Percentiles rank a stretch among this genome's conserved stretches.
Conservation (phyloP, 306 rosid species). For the Cicer arietinum region DNA sequence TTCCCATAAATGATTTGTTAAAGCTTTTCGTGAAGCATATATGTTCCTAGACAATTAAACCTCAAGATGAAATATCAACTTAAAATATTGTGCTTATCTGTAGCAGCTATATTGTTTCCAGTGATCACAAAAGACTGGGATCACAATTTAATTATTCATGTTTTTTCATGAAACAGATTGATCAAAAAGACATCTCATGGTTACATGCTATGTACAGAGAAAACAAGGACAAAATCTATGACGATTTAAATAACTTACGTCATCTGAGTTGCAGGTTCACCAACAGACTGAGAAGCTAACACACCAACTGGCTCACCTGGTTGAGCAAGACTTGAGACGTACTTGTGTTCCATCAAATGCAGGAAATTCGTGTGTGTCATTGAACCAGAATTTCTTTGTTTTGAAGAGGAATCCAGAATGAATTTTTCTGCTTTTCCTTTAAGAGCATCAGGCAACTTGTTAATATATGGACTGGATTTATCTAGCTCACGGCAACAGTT, state of each 20-base stretch:
- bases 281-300: constrained; percentile 90
- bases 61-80: not conserved
- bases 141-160: not conserved
- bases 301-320: constrained; percentile 98
- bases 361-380: constrained; percentile 58
- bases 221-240: constrained; percentile 3
- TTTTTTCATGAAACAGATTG: constrained; percentile 4
- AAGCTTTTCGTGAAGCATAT: constrained; percentile 4
- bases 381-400: constrained; percentile 46
- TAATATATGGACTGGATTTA: constrained; percentile 63
- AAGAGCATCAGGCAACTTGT: constrained; percentile 71
- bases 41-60: not conserved
- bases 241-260: constrained; percentile 57
- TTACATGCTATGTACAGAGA: not conserved
- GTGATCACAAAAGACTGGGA: constrained; percentile 8
- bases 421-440: constrained; percentile 59
- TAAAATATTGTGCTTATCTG: constrained; percentile 3
- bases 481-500: constrained; percentile 60
- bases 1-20: not conserved
- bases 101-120: constrained; percentile 27
- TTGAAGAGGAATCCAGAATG: constrained; percentile 44
- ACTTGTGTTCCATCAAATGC: constrained; percentile 88
- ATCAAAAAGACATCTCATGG: not conserved
- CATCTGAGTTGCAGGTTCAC: constrained; percentile 97
- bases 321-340: constrained; percentile 85